Evolutionary conservation across 768 basidiomycete genomes (phyloP).

Genomic region (Leccinum incarnatum): DNA sequence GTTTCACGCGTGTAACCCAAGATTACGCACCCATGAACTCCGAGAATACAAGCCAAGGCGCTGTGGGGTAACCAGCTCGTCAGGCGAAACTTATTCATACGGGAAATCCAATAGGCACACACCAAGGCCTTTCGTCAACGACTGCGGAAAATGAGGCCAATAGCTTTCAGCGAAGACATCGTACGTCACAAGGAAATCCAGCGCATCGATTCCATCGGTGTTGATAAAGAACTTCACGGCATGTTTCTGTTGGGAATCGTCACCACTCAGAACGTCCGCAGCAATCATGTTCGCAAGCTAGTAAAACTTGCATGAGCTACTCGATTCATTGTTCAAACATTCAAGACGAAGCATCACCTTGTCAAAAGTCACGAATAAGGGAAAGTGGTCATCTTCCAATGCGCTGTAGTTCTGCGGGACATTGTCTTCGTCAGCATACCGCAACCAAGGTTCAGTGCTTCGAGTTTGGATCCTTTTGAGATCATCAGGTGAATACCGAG

Average conservation of each 20-base stretch:
- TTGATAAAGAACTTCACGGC: conserved; percentile 14
- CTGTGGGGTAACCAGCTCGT: conserved; percentile 31
- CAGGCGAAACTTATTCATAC: neutral
- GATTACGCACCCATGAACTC: conserved; percentile 55
- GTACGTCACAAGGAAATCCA: conserved; percentile 40
- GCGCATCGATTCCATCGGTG: conserved; percentile 12
- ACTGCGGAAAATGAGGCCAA: conserved; percentile 59
- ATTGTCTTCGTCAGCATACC: conserved; percentile 31
- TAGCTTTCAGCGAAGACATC: conserved; percentile 47
- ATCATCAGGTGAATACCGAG: conserved; percentile 36
- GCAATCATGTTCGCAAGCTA: conserved; percentile 30
- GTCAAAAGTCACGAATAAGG: conserved; percentile 67
- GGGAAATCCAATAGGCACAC: conserved; percentile 1
- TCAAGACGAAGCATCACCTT: conserved; percentile 36
- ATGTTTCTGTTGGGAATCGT: conserved; percentile 4
- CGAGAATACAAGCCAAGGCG: conserved; percentile 59
- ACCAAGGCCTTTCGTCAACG: conserved; percentile 54
- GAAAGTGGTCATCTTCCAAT: conserved; percentile 60
- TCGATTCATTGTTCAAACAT: neutral
- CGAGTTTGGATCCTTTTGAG: conserved; percentile 30
- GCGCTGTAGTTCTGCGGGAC: conserved; percentile 51
- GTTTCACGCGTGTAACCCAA: neutral
- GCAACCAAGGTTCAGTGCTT: conserved; percentile 26
- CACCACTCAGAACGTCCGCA: conserved; percentile 15
- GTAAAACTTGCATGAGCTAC: neutral